Base-by-base conservation (phyloP, 2,329 filamentous ascomycete genomes). In the Myrmaecium sp. region DNA sequence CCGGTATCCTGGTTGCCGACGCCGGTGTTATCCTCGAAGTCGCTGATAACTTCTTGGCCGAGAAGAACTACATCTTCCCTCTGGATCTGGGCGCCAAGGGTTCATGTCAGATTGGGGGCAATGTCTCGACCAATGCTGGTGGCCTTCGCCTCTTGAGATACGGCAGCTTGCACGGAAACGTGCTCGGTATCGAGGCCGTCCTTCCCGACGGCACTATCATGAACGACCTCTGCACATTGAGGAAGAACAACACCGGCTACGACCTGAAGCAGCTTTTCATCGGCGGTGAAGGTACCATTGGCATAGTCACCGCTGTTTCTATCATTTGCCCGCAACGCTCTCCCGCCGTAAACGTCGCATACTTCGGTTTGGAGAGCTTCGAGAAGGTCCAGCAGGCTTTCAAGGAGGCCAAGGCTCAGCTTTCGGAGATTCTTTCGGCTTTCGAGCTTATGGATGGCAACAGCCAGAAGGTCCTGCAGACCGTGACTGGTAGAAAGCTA, bases 231-330 rank as follows among this genome's bases (percentile, higher is more conserved):
- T 77, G 71, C 39, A 84, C 69, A 32, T 62, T 98, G 31, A 73
- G 89, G 38, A 98, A 98, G 64, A 95, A 98, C 64, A 98, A 98
- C 59, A 98, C 89, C 2, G 89, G 89, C 15, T 98, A 95, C 54
- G 91, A 98, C 49, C 55, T 94, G 30, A 94, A 94, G 61, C 86
- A 94, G 54, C 67, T 94, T 18, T 94, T 98, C 51, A 92, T 98
- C 42, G 89, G 89, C 23, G 80, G 74, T 17, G 89, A 98, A 54
- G 89, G 89, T 14, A 95, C 89, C 4, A 77, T 95, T 35, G 89
- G 89, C 28, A 78, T 95, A 43, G 79, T 98, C 42, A 98, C 89
- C 11, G 84, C 70, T 24, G 66, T 95, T 19, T 84, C 83, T 3
- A 77, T 98, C 34, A 65, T 86, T 39, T 94, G 84, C 44, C 84